phyloP scores from a whole-genome alignment of 768 basidiomycete species.

The Rhizopogon salebrosus region DNA sequence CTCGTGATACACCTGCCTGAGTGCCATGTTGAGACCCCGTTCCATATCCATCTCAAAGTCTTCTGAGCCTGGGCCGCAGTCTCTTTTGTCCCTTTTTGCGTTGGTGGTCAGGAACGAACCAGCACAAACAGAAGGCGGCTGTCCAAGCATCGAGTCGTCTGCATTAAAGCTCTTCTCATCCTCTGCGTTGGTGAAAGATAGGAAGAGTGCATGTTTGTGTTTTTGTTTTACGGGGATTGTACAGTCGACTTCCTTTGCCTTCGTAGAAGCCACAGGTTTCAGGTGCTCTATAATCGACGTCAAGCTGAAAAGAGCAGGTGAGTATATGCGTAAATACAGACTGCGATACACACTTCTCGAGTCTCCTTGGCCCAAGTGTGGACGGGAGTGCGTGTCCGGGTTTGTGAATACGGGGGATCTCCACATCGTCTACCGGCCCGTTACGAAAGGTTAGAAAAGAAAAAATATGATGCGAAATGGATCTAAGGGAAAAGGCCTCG shows the following conservation, averaged over 20 bases:
- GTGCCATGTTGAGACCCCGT: constrained; percentile 23
- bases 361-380: too few relatives aligned
- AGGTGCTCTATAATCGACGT: neutral
- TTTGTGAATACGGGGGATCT: constrained; percentile 48
- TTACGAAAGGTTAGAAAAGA: constrained; percentile 2
- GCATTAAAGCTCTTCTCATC: neutral
- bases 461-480: neutral
- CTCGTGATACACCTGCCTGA: constrained; percentile 29
- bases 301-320: neutral
- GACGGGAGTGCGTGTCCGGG: constrained; percentile 29
- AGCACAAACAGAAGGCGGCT: constrained; percentile 15
- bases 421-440: constrained; percentile 37
- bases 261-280: neutral
- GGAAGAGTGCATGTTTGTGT: too few relatives aligned
- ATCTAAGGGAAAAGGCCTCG: neutral
- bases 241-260: neutral
- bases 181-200: neutral
- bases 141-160: constrained; percentile 16
- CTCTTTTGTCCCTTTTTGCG: neutral
- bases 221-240: neutral
- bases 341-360: neutral
- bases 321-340: too few relatives aligned
- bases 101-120: neutral
- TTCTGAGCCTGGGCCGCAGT: constrained; percentile 2
- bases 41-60: neutral